A percentile compares a stretch with the other conserved stretches of the same genome.
Evolutionary conservation across 108 stramenopile species (phyloP).

Genomic region (Fragilariopsis cylindrus): DNA sequence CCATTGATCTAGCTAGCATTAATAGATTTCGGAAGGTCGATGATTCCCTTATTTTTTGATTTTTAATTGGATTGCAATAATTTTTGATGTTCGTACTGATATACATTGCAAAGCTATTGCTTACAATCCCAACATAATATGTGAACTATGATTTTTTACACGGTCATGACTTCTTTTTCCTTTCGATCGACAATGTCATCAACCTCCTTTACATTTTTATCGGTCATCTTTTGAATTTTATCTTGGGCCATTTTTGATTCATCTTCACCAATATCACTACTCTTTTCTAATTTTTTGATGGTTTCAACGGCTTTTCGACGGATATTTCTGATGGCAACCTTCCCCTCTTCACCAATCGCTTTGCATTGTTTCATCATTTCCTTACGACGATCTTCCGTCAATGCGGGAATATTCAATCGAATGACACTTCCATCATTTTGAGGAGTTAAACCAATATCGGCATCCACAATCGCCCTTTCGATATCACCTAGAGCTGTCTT

Average conservation of each 20-base stretch:
- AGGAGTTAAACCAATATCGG: slow-evolving; percentile 88
- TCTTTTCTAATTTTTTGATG: slow-evolving; percentile 94
- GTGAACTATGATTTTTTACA: slow-evolving; percentile 20
- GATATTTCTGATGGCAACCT: slow-evolving; percentile 88
- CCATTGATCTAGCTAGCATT: too few species aligned
- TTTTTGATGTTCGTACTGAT: too few species aligned
- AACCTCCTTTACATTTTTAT: slow-evolving; percentile 82
- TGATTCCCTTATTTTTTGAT: too few species aligned
- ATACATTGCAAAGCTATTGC: too few species aligned
- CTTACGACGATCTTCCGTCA: slow-evolving; percentile 96
- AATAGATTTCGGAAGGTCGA: too few species aligned
- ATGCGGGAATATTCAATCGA: slow-evolving; percentile 89
- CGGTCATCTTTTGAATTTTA: slow-evolving; percentile 88
- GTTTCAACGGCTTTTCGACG: slow-evolving; percentile 87
- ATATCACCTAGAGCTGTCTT: slow-evolving; percentile 70
- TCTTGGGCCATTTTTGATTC: slow-evolving; percentile 79
- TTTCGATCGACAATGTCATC: slow-evolving; percentile 87
- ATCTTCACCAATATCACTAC: slow-evolving; percentile 82
- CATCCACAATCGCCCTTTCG: slow-evolving; percentile 89
- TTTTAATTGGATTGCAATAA: too few species aligned
- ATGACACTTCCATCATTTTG: slow-evolving; percentile 90
- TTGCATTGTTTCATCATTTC: slow-evolving; percentile 94
- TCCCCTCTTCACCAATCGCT: slow-evolving; percentile 92
- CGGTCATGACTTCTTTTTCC: slow-evolving; percentile 94
- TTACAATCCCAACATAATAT: too few species aligned